Evolutionary conservation across 352 stramenopile species (phyloP), one percentile per base, ranked within the genome.

Genomic region (Achlya hypogyna): DNA sequence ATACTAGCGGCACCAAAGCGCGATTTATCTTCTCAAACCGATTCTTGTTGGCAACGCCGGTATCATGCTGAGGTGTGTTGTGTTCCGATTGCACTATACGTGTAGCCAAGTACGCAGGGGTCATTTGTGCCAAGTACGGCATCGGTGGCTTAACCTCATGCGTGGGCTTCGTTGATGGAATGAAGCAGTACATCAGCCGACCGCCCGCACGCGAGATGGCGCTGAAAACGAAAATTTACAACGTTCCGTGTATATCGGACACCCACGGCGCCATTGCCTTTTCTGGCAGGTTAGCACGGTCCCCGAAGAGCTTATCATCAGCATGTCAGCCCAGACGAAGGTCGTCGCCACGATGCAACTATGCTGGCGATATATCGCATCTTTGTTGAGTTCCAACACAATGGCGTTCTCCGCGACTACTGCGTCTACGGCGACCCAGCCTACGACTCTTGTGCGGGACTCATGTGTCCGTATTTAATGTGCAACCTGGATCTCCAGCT

Each of bases 101-200:
- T n/a, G n/a, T n/a, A n/a, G 22, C 8, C 4, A 63, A 63, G n/a
- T n/a, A n/a, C n/a, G n/a, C n/a, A n/a, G n/a, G n/a, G n/a, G n/a
- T n/a, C n/a, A n/a, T n/a, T n/a, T n/a, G n/a, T n/a, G n/a, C n/a
- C n/a, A n/a, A n/a, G 35, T 32, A 22, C 20, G 22, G 54, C 22
- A 8, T 63, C n/a, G 10, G 4, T 45, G 54, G 28, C 14, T 31
- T 63, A 10, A 49, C 8, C 29, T 23, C 54, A 28, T 71, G 56
- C 28, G 40, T 71, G 49, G 65, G 6, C 2, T 66, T 71, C 56
- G 63, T 71, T 56, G 65, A 71, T 52, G 65, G 65, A 3, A 71
- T 53, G 3, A 62, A 65, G 6, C 53, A 60, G 32, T 40, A 34
- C 9, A 63, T 67, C 20, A 59, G 47, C 18, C 56, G 65, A 18